Conservation (phyloP, 2,329 filamentous ascomycete genomes). For the Colletotrichum liriopes region DNA sequence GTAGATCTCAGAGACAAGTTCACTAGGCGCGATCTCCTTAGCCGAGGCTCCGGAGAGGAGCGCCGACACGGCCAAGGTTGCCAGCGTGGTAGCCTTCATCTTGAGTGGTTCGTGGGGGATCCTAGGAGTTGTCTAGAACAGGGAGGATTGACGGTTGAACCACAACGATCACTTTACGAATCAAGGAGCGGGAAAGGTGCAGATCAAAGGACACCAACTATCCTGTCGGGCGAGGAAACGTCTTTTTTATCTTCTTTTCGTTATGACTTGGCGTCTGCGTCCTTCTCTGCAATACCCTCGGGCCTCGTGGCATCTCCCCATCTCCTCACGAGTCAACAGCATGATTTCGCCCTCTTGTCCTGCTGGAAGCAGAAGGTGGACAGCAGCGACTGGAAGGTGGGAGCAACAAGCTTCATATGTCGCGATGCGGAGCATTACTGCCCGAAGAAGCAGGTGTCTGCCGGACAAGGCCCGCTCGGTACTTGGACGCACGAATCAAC, state of each 20-base stretch:
- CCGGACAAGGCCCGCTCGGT: slow-evolving; percentile 24
- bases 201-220: background rate
- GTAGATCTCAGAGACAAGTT: slow-evolving; percentile 43
- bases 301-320: slow-evolving; percentile 18
- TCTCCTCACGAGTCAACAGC: slow-evolving; percentile 14
- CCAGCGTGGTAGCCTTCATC: slow-evolving; percentile 40
- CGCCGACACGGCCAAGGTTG: slow-evolving; percentile 36
- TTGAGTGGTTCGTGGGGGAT: slow-evolving; percentile 22
- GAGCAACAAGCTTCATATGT: slow-evolving; percentile 25
- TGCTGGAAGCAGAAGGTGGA: slow-evolving; percentile 37
- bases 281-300: background rate
- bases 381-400: background rate
- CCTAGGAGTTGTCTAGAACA: slow-evolving; percentile 18
- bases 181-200: slow-evolving; percentile 24
- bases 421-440: slow-evolving; percentile 33
- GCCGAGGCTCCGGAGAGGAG: slow-evolving; percentile 40
- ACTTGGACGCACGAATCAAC: slow-evolving; percentile 32
- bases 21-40: slow-evolving; percentile 45
- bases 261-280: slow-evolving; percentile 15
- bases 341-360: slow-evolving; percentile 11
- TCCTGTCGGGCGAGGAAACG: background rate
- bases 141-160: slow-evolving; percentile 18
- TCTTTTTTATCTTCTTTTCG: slow-evolving; percentile 29
- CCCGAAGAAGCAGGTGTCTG: slow-evolving; percentile 42
- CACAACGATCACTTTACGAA: slow-evolving; percentile 22